Base-by-base conservation (phyloP, 345 rosid genomes). In the Raphanus raphanistrum region DNA sequence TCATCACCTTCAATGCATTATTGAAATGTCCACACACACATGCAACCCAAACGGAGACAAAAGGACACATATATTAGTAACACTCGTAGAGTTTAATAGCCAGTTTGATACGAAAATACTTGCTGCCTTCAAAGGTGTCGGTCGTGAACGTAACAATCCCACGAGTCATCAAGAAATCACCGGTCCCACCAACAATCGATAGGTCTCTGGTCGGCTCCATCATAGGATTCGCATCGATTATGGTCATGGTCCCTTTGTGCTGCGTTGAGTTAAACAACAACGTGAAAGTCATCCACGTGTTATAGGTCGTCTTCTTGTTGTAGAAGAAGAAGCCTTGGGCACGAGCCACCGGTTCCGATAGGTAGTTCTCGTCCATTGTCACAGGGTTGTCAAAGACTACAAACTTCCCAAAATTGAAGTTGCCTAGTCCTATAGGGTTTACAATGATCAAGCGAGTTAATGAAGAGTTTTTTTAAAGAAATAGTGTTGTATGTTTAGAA, bases 91-190 rank as follows among this genome's bases (percentile, higher is more conserved):
- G 71, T 33, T 74, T 74, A 26, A 74, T 26, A 26, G 64, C 57
- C 54, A 74, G 5, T 26, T 54, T 36, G 8, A 74, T 0, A 52
- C 71, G 36, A 4, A 74, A 74, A 54, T 64, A 74, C 63, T 64
- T 55, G 10, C 0, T 15, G 17, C 28, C 77, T 65, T 72, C 33
- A 31, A 62, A 0, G 8, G 50, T 11, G 17, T 85, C 90, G 2
- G 89, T 86, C 70, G 41, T 64, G 48, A 90, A 76, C 0, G 90
- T 87, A 9, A 85, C 90, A 33, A 89, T 41, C n/a, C 97, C 93
- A 68, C 90, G 75, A 1, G 88, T 70, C 95, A 90, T 92, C 85
- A 90, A 77, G 73, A 92, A 90, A 41, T 92, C 89, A 11, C 92
- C 92, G 0, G 95, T 90, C 7, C 93, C 90, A 8, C 93, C 91